Percentiles rank a stretch among this genome's conserved stretches.
These are phyloP conservation scores for Trichoderma sp. DNA, from an alignment of 2,329 filamentous ascomycete genomes.

Conservation along the genomic window DNA sequence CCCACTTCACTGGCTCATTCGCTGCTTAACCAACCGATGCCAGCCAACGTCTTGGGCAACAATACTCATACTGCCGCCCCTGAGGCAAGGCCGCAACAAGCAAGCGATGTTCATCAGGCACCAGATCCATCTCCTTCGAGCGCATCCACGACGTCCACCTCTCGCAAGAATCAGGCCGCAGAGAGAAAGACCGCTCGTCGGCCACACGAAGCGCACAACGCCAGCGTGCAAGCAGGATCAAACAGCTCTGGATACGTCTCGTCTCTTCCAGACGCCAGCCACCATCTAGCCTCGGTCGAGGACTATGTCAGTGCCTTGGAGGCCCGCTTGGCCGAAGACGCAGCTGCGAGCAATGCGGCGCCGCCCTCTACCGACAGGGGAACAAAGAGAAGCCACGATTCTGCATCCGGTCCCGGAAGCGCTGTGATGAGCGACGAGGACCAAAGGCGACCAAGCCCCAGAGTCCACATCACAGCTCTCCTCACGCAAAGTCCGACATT, in stretches of 20 bases:
- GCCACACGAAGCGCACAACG: background rate
- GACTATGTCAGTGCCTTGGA: constrained; percentile 1
- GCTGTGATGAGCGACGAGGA: constrained; percentile 54
- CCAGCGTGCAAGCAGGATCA: background rate
- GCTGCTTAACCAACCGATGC: constrained; percentile 51
- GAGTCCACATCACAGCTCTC: constrained; percentile 33
- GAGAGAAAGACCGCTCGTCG: background rate
- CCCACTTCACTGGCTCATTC: constrained; percentile 51
- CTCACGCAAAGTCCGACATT: constrained; percentile 17
- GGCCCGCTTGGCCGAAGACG: constrained; percentile 22
- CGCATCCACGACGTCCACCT: background rate
- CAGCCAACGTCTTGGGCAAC: constrained; percentile 41
- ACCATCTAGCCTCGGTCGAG: constrained; percentile 7
- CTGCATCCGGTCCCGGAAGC: constrained; percentile 51
- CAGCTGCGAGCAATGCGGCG: constrained; percentile 2
- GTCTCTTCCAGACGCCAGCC: background rate
- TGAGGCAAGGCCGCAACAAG: background rate
- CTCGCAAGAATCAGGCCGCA: background rate
- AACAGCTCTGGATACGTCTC: background rate
- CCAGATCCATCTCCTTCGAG: constrained; percentile 6
- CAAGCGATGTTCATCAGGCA: background rate
- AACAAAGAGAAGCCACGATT: constrained; percentile 51
- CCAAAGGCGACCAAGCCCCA: constrained; percentile 40
- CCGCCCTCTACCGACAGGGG: constrained; percentile 39
- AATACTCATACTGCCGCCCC: background rate